These are phyloP conservation scores for Nepenthes alata DNA, from an alignment of 179 eudicot species.

Conservation along the genomic window DNA sequence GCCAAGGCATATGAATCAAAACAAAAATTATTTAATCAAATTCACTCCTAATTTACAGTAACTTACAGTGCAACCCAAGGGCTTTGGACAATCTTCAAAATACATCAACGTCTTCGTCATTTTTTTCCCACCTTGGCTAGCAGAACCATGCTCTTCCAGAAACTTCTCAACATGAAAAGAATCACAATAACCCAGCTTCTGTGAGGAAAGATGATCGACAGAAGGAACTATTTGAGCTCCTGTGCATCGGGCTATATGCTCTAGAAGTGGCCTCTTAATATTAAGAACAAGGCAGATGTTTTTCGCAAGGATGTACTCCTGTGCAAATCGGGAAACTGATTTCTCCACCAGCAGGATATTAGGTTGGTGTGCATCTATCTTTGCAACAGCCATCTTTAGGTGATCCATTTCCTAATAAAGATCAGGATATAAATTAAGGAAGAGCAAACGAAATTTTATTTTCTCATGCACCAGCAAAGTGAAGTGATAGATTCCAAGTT, in stretches of 20 bases:
- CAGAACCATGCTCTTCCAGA: conserved; percentile 72
- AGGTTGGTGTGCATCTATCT: conserved; percentile 76
- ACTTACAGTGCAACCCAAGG: conserved; percentile 95
- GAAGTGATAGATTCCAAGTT: background rate
- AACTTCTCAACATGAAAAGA: conserved; percentile 73
- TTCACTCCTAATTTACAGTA: conserved; percentile 5
- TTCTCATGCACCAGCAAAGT: too few relatives aligned
- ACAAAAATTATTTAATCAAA: too few relatives aligned
- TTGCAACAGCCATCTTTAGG: conserved; percentile 99
- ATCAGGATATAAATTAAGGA: background rate
- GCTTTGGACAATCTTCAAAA: conserved; percentile 98
- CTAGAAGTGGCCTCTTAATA: conserved; percentile 82
- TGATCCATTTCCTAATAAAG: conserved; percentile 87
- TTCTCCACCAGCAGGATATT: conserved; percentile 90
- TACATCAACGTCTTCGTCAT: conserved; percentile 87
- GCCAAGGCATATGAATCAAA: too few relatives aligned
- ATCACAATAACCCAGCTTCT: conserved; percentile 74
- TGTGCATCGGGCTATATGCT: conserved; percentile 95
- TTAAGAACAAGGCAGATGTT: conserved; percentile 88
- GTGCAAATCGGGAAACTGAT: conserved; percentile 93
- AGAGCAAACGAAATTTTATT: background rate
- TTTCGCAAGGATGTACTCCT: conserved; percentile 81
- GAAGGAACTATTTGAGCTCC: conserved; percentile 90
- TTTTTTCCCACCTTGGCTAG: conserved; percentile 71
- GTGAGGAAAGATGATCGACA: conserved; percentile 75